phyloP scores from a whole-genome alignment of 2,329 filamentous ascomycete species.

The Akanthomyces muscarius region DNA sequence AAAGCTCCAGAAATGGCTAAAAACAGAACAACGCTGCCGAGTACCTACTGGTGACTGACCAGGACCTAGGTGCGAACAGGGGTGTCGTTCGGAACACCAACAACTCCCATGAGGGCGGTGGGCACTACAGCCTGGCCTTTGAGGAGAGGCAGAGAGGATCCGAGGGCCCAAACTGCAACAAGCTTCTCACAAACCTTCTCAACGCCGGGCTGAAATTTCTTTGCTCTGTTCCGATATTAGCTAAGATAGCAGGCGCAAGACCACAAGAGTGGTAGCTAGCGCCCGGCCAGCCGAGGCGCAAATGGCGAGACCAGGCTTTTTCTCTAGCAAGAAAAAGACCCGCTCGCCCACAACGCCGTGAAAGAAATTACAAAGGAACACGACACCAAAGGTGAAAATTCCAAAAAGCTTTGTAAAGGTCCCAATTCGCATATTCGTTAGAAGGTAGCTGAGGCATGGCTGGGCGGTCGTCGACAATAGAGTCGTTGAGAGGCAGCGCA shows the following conservation, averaged over 20 bases:
- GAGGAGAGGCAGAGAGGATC: background rate
- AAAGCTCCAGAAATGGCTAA: slow-evolving; percentile 1
- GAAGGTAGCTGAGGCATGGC: no score
- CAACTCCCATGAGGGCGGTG: background rate
- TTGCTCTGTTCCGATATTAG: no score
- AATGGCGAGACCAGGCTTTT: background rate
- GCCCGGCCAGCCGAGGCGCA: slow-evolving; percentile 3
- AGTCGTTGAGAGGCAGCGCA: no score
- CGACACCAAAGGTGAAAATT: background rate
- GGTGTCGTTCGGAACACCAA: background rate
- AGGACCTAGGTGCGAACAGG: background rate
- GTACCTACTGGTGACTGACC: background rate
- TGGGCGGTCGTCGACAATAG: no score
- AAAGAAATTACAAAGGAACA: background rate
- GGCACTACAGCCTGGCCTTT: background rate
- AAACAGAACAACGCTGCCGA: slow-evolving; percentile 7
- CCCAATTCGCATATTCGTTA: no score
- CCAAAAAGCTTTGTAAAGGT: no score
- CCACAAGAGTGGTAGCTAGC: background rate
- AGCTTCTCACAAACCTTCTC: background rate
- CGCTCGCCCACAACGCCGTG: background rate
- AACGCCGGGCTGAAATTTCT: no score
- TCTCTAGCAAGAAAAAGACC: background rate
- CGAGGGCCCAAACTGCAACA: background rate
- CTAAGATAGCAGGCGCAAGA: background rate